Base-by-base conservation (phyloP, 345 rosid genomes). In the Populus deltoides region DNA sequence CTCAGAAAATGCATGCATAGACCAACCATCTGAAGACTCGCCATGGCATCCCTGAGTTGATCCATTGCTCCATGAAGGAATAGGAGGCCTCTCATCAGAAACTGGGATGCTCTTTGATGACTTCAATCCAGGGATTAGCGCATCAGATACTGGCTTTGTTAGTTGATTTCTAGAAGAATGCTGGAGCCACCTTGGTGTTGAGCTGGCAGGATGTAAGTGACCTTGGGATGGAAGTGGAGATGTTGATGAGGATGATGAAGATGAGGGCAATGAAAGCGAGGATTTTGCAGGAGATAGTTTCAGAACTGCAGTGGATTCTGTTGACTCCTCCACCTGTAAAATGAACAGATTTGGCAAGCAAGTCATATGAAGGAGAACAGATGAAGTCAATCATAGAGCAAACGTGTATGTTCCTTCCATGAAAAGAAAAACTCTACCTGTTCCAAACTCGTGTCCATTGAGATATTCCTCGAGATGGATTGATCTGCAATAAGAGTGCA, bases 11-110 rank as follows among this genome's bases (percentile, higher is more conserved):
- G 97, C 97, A 66, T 88, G 88, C 85, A 87, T 86, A 18, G 98
- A 92, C 97, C 97, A 93, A 81, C 88, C 83, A 85, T 91, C 97
- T 70, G 98, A 93, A 84, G 93, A 89, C 43, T 88, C 90, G 55
- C 90, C 83, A 77, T 76, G 81, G 67, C 93, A 91, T 36, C 84
- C 91, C 73, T 82, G 84, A 57, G 80, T 80, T 51, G 86, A 89
- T 79, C 91, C 94, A 76, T 82, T 86, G 81, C 90, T 84, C 90
- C 89, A 79, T 10, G 89, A 84, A 72, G 94, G 90, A 75, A 77
- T 63, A 38, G 66, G 53, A 29, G 84, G 74, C 85, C 82, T 86
- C 83, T 84, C 90, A 78, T 86, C 92, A 75, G 82, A 62, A 55
- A 80, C 83, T 29, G 82, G 68, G 55, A 81, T 75, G 72, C 85